Conservation (phyloP, 805 yeast genomes). For the Monosporozyma yasuniensis region DNA sequence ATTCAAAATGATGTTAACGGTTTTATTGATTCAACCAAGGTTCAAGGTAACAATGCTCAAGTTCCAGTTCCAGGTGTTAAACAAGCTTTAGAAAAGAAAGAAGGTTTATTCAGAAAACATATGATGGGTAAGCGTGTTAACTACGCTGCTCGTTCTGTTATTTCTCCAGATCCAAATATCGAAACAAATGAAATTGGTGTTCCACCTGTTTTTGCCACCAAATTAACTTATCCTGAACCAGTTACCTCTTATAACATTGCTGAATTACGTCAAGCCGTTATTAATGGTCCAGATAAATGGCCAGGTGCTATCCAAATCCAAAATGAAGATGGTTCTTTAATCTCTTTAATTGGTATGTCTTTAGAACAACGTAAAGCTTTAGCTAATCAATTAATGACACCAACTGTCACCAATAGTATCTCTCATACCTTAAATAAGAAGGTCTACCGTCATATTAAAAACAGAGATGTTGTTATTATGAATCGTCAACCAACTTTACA, state of each 20-base stretch:
- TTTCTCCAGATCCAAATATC: conserved; percentile 96
- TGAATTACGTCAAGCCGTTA: conserved; percentile 86
- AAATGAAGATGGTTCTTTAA: conserved; percentile 84
- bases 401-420: conserved; percentile 48
- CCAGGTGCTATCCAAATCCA: conserved; percentile 97
- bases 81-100: conserved; percentile 96
- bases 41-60: conserved; percentile 59
- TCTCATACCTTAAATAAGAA: conserved; percentile 70
- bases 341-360: conserved; percentile 81
- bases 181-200: conserved; percentile 98
- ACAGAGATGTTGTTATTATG: conserved; percentile 94
- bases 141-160: conserved; percentile 97
- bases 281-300: conserved; percentile 96
- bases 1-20: conserved; percentile 93
- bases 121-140: conserved; percentile 99
- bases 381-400: conserved; percentile 91
- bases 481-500: conserved; percentile 98
- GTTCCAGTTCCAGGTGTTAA: conserved; percentile 88
- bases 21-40: conserved; percentile 84
- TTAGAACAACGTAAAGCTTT: conserved; percentile 88
- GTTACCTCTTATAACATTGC: conserved; percentile 87
- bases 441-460: conserved; percentile 88
- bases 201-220: conserved; percentile 95
- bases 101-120: conserved; percentile 94
- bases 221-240: conserved; percentile 96